Evolutionary conservation across 305 asterid genomes (phyloP).

Genomic region (Plantago coronopus): DNA sequence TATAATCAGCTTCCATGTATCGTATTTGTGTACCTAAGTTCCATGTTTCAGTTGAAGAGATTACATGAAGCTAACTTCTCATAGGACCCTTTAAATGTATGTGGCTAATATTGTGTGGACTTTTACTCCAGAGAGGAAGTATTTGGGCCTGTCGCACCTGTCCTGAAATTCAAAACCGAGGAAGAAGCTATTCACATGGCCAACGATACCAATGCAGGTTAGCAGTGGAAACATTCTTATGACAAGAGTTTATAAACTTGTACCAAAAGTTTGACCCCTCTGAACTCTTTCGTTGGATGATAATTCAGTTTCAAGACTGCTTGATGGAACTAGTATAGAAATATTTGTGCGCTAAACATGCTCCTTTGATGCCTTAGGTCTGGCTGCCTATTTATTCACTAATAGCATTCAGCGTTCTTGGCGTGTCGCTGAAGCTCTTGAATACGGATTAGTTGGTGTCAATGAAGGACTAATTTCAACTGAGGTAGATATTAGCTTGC

Average conservation of each 20-base stretch:
- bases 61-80: too few species aligned
- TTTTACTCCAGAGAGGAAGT: slow-evolving; percentile 67
- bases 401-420: slow-evolving; percentile 74
- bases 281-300: slow-evolving; percentile 1
- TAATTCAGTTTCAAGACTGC: background rate
- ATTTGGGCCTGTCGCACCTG: slow-evolving; percentile 98
- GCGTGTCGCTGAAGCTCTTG: slow-evolving; percentile 96
- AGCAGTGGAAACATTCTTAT: slow-evolving; percentile 15
- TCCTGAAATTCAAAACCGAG: slow-evolving; percentile 83
- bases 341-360: background rate
- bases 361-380: slow-evolving; percentile 41
- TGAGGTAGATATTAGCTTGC: slow-evolving; percentile 52
- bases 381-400: slow-evolving; percentile 92
- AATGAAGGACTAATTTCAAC: slow-evolving; percentile 95
- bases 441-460: slow-evolving; percentile 92
- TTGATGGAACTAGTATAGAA: too few species aligned
- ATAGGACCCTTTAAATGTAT: background rate
- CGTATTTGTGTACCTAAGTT: too few species aligned
- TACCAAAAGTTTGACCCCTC: background rate
- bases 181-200: slow-evolving; percentile 90
- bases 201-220: slow-evolving; percentile 92
- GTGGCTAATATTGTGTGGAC: slow-evolving; percentile 18
- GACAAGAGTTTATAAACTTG: slow-evolving; percentile 5
- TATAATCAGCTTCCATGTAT: too few species aligned
- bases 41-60: too few species aligned